Conservation (phyloP, 129 eudicot species). For the Helianthus tuberosus region DNA sequence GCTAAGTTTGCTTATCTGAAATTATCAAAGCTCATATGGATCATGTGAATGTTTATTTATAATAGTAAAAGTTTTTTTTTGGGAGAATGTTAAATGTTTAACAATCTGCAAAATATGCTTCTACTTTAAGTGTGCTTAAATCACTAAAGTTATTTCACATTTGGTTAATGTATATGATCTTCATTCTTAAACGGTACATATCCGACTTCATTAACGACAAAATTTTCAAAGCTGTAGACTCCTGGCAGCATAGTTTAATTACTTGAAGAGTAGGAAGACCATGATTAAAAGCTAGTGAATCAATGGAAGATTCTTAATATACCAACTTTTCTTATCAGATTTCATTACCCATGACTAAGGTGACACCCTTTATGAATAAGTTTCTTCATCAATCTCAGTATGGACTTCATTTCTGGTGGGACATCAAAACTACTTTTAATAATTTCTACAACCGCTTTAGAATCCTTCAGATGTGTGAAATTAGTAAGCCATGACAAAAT, state of each 20-base stretch:
- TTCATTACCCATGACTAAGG: not conserved
- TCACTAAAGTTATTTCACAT: not conserved
- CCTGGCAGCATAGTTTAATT: not conserved
- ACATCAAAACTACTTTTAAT: not conserved
- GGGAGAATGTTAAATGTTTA: constrained; percentile 2
- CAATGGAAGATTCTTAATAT: not conserved
- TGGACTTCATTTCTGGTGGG: not conserved
- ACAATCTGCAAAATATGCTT: not conserved
- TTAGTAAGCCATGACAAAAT: no score
- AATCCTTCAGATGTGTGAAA: no score
- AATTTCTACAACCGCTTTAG: no score
- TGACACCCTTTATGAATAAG: not conserved
- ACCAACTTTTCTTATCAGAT: not conserved
- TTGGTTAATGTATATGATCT: not conserved
- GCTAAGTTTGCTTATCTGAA: constrained; percentile 4
- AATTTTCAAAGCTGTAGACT: not conserved
- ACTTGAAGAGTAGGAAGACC: not conserved
- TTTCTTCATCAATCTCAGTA: not conserved
- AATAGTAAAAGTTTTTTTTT: not conserved
- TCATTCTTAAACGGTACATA: not conserved
- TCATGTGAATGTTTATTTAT: constrained; percentile 12
- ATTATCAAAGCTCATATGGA: not conserved
- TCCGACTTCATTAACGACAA: not conserved
- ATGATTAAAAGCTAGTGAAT: not conserved
- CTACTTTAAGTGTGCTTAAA: not conserved